Percentiles rank a stretch among this genome's conserved stretches.
Conservation (phyloP, 2,329 filamentous ascomycete species). For the Malbranchea cinnamomea region DNA sequence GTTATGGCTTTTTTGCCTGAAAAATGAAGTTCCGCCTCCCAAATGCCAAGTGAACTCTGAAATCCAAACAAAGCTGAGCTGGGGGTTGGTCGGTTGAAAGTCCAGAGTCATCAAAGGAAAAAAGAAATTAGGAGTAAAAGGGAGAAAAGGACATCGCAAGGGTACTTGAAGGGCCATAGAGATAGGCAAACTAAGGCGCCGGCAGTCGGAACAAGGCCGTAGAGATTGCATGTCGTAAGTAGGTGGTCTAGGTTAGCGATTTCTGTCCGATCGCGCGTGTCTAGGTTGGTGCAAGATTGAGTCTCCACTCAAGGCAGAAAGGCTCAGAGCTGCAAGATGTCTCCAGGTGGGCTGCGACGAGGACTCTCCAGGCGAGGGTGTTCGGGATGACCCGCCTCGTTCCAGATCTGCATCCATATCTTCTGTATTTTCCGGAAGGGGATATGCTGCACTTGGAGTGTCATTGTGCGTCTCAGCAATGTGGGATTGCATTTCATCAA, state of each 20-base stretch:
- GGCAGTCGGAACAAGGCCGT: no score
- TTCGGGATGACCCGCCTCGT: conserved; percentile 21
- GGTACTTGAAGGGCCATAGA: no score
- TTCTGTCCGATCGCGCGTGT: conserved; percentile 19
- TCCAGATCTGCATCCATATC: conserved; percentile 30
- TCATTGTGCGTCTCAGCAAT: conserved; percentile 31
- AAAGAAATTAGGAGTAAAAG: conserved; percentile 9
- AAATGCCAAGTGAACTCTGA: no score
- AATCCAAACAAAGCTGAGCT: no score
- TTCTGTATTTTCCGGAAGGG: conserved; percentile 24
- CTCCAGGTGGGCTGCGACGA: conserved; percentile 25
- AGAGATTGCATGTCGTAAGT: no score
- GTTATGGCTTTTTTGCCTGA: no score
- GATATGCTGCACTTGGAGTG: conserved; percentile 36
- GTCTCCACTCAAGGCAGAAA: conserved; percentile 32
- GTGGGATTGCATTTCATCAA: conserved; percentile 31
- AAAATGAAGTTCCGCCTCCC: no score
- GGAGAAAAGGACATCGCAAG: no score
- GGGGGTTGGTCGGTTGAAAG: conserved; percentile 1
- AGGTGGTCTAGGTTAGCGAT: conserved; percentile 16
- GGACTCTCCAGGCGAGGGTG: conserved; percentile 19
- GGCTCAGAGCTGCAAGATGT: conserved; percentile 28
- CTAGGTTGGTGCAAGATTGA: conserved; percentile 29
- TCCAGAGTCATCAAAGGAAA: conserved; percentile 6
- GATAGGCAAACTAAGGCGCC: no score